phyloP scores from a whole-genome alignment of 2,329 filamentous ascomycete genomes.

The Alternaria sp. region DNA sequence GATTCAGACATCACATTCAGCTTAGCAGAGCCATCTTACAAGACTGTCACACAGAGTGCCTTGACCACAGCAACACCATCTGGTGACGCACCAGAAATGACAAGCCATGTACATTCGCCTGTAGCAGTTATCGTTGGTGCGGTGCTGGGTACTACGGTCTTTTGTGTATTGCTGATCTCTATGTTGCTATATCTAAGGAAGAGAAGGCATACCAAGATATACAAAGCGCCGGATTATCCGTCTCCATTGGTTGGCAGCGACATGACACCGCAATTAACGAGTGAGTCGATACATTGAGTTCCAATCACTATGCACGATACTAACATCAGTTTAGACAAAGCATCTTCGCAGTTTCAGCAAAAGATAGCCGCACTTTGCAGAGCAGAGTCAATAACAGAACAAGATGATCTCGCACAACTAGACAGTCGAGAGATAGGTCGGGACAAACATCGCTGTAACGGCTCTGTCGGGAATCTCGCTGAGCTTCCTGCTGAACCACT shows the following conservation, averaged over 20 bases:
- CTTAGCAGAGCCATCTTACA: neutral
- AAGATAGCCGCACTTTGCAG: slow-evolving; percentile 4
- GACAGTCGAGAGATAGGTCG: slow-evolving; percentile 15
- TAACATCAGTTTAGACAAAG: slow-evolving; percentile 3
- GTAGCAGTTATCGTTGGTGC: slow-evolving; percentile 36
- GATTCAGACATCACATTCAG: neutral
- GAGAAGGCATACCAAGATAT: slow-evolving; percentile 26
- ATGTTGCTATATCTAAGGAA: slow-evolving; percentile 24
- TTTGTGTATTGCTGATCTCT: slow-evolving; percentile 17
- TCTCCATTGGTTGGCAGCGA: slow-evolving; percentile 34
- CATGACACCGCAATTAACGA: slow-evolving; percentile 30
- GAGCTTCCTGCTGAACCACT: slow-evolving; percentile 22
- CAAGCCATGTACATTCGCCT: slow-evolving; percentile 1
- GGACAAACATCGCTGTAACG: neutral
- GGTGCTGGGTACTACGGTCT: slow-evolving; percentile 28
- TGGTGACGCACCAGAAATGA: neutral
- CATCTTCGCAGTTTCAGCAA: slow-evolving; percentile 1
- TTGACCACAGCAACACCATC: slow-evolving; percentile 7
- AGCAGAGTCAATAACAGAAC: slow-evolving; percentile 19
- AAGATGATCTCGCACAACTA: slow-evolving; percentile 13
- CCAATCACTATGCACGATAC: neutral
- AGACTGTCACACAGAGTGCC: slow-evolving; percentile 8
- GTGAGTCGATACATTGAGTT: neutral
- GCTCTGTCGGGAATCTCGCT: neutral
- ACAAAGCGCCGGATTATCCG: slow-evolving; percentile 33